Evolutionary conservation across 2,329 filamentous ascomycete genomes (phyloP).

Genomic region (Fusarium proliferatum): DNA sequence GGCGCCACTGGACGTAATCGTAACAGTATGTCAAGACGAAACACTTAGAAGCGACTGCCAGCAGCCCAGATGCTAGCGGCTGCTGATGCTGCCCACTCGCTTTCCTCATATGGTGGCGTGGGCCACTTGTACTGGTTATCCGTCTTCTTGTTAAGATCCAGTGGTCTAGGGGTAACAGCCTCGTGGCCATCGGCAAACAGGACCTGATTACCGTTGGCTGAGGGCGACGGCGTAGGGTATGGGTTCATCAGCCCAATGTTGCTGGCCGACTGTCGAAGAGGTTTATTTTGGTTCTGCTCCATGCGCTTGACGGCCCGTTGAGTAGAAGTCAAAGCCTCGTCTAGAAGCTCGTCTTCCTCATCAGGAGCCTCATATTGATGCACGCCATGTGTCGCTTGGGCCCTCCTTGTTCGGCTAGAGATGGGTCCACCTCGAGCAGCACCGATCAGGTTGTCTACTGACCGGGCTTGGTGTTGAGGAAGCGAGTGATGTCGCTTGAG

Average conservation of each 20-base stretch:
- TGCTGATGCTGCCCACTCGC: conserved; percentile 88
- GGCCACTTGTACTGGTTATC: conserved; percentile 80
- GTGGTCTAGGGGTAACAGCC: conserved; percentile 73
- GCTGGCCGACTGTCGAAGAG: conserved; percentile 71
- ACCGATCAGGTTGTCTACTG: conserved; percentile 71
- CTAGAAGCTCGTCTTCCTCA: conserved; percentile 94
- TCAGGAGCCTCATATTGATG: conserved; percentile 94
- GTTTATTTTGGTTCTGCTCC: conserved; percentile 58
- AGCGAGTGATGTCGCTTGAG: conserved; percentile 75
- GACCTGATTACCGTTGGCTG: conserved; percentile 82
- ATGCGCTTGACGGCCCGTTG: conserved; percentile 79
- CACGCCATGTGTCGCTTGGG: conserved; percentile 77
- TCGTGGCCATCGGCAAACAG: conserved; percentile 76
- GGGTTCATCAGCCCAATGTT: conserved; percentile 70
- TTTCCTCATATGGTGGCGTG: conserved; percentile 93
- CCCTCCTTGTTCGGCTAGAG: conserved; percentile 82
- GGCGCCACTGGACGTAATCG: conserved; percentile 42
- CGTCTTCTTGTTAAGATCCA: conserved; percentile 73
- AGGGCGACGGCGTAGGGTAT: conserved; percentile 77
- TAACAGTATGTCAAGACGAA: conserved; percentile 23
- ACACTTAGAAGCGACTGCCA: conserved; percentile 68
- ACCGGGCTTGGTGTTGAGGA: conserved; percentile 71
- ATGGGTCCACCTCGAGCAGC: conserved; percentile 70
- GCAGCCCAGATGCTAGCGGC: conserved; percentile 84
- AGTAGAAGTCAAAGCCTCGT: conserved; percentile 85